Conservation (phyloP, 305 asterid species). For the Ruellia speciosa region DNA sequence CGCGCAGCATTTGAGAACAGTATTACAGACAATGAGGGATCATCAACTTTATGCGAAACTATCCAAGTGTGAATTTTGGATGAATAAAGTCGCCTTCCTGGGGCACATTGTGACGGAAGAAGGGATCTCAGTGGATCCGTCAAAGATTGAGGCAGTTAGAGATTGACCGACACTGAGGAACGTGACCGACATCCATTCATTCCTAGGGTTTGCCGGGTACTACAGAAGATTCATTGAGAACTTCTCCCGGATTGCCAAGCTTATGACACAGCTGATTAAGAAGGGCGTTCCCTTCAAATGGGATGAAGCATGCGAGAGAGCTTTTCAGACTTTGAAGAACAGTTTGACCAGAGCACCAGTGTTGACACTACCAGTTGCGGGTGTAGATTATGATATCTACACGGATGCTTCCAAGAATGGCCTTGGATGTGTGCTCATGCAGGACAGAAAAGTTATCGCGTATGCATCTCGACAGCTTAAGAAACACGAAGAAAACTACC, state of each 20-base stretch:
- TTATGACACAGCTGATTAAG: neutral
- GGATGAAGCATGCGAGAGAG: no score
- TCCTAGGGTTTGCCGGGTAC: neutral
- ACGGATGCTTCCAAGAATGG: no score
- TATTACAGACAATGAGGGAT: no score
- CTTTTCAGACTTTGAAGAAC: no score
- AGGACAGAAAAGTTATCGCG: neutral
- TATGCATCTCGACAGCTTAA: constrained; percentile 1
- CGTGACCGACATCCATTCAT: neutral
- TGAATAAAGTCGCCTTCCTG: no score
- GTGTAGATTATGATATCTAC: no score
- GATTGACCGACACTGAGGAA: neutral
- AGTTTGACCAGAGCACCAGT: no score
- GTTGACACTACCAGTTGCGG: no score
- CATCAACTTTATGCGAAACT: no score
- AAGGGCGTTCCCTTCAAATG: no score
- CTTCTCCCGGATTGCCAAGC: neutral
- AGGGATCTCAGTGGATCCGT: neutral
- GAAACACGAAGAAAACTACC: neutral
- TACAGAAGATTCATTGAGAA: constrained; percentile 1
- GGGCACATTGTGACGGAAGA: neutral
- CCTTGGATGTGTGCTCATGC: neutral
- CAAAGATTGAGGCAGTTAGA: neutral
- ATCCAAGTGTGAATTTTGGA: no score
- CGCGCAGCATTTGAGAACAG: no score